These are phyloP conservation scores for Fraxinus platypoda DNA, from an alignment of 305 asterid genomes.

Conservation along the genomic window DNA sequence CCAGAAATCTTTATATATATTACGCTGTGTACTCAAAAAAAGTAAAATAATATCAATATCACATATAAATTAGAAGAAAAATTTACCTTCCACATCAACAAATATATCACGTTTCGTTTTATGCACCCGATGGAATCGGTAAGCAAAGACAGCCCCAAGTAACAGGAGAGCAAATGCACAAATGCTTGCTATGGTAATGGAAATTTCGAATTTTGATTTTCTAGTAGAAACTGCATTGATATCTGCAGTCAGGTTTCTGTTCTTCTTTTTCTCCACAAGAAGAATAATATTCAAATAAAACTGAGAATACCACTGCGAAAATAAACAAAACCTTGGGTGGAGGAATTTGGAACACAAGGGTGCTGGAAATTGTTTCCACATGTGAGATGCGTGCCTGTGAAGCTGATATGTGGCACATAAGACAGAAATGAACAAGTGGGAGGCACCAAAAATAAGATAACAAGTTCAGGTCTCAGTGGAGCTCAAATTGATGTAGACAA, in stretches of 20 bases:
- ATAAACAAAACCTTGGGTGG: conserved; percentile 48
- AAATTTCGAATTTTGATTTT: conserved; percentile 53
- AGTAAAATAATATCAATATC: neutral
- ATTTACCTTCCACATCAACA: conserved; percentile 68
- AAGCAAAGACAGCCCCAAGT: conserved; percentile 52
- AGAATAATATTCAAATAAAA: neutral
- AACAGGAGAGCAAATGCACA: conserved; percentile 59
- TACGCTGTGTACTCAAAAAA: neutral
- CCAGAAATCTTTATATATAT: neutral
- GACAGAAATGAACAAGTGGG: conserved; percentile 12
- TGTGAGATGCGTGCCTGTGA: conserved; percentile 61
- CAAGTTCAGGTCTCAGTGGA: neutral
- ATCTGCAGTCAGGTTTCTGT: conserved; percentile 7
- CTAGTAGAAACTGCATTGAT: conserved; percentile 48
- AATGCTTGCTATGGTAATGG: conserved; percentile 53
- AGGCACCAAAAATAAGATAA: neutral
- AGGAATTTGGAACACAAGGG: conserved; percentile 69
- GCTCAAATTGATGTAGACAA: neutral
- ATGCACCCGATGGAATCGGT: conserved; percentile 36
- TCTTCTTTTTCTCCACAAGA: neutral
- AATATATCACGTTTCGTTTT: conserved; percentile 44
- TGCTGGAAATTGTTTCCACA: conserved; percentile 62
- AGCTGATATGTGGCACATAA: conserved; percentile 42
- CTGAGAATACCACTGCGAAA: neutral
- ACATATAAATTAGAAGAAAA: neutral